phyloP scores from a whole-genome alignment of 139 green algal species.

The Marvania coccoides region DNA sequence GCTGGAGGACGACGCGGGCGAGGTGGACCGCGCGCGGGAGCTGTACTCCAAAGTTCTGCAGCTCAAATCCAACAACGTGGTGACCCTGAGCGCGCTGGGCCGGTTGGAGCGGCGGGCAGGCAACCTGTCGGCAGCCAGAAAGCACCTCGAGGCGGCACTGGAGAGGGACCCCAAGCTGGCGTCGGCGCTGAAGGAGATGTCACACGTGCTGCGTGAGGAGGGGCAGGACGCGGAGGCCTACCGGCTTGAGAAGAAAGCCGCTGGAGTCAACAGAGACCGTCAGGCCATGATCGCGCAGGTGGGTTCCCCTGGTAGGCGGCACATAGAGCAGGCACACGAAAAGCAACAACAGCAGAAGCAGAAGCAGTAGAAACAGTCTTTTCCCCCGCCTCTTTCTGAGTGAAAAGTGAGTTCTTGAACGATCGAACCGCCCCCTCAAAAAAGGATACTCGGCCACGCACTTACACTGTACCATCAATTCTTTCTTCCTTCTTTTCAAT shows the following conservation, averaged over 20 bases:
- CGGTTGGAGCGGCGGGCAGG: conserved; percentile 29
- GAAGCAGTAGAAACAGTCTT: no score
- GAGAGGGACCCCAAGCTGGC: conserved; percentile 12
- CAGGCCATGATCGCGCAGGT: neutral
- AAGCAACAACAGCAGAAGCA: no score
- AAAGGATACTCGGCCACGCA: no score
- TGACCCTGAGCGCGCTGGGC: conserved; percentile 15
- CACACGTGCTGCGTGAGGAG: conserved; percentile 10
- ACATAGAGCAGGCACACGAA: no score
- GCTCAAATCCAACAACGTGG: conserved; percentile 17
- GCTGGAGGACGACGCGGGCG: conserved; percentile 31
- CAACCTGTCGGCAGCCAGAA: conserved; percentile 12
- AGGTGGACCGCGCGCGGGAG: conserved; percentile 20
- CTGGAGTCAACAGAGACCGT: neutral
- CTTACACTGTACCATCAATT: no score
- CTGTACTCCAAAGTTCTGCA: conserved; percentile 30
- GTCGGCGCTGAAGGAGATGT: conserved; percentile 32
- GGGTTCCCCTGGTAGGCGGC: no score
- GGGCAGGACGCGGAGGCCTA: conserved; percentile 2
- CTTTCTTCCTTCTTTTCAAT: no score
- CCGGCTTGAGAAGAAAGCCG: conserved; percentile 13
- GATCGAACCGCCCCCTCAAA: no score
- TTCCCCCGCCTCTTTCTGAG: neutral
- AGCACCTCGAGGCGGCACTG: conserved; percentile 28
- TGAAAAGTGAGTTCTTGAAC: no score